Evolutionary conservation across 805 yeast genomes (phyloP), one percentile per base, ranked within the genome.

Genomic region (Wickerhamiella slavikovae): DNA sequence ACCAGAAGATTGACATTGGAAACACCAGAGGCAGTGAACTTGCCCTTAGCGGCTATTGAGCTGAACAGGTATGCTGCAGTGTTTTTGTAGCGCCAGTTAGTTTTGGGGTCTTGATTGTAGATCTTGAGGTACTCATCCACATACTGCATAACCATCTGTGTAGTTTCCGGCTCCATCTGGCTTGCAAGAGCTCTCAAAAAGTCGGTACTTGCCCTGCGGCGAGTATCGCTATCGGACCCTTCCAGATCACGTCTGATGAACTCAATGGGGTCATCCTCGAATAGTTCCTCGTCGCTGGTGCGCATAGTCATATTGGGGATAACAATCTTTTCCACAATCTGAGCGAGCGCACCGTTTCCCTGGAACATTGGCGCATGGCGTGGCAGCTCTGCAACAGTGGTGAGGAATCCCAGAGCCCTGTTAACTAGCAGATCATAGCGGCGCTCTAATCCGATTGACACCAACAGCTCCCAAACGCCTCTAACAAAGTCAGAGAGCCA

Each of bases 261-360:
- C 43, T 79, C 91, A 31, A 89, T 74, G 22, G 98, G 98, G 47
- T 89, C 98, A 52, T 89, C 98, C 52, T 89, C 98, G 50, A 89
- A 85, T 36, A 73, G 52, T 51, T 91, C 98, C 44, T 79, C 80
- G 47, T 89, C 99, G 2, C 75, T 62, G 33, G 76, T 85, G 44
- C 96, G 69, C 35, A 89, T 62, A 8, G 71, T 65, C 41, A 83
- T 70, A 49, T 89, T 89, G 22, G 98, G 98, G 37, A 89, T 60
- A 29, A 89, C 70, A 38, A 89, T 75, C 41, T 76, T 73, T 43
- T 75, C 78, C 3, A 83, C 67, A 28, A 89, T 66, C 46, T 76
- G 82, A 39, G 69, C 68, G 42, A 89, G 55, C 2, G 73, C 67
- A 23, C 63, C 64, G 21, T 66, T 71, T 35, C 54, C 64, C 38